A percentile compares a stretch with the other conserved stretches of the same genome.
Conservation (phyloP, 2,329 filamentous ascomycete species). For the Juglanconis juglandina region DNA sequence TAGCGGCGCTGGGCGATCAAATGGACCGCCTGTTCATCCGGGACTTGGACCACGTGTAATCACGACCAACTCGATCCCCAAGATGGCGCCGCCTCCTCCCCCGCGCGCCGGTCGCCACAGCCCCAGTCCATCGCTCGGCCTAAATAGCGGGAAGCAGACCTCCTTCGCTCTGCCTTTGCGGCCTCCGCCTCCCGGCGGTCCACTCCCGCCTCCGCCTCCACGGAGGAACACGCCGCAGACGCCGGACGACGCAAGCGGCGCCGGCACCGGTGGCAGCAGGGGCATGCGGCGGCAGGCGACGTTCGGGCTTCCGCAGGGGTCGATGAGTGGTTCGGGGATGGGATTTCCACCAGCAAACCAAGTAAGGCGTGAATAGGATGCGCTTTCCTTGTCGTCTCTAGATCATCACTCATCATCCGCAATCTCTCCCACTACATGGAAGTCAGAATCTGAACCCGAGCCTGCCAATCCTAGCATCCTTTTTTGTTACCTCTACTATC, state of each 20-base stretch:
- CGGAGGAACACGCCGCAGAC: constrained; percentile 54
- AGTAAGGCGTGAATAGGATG: constrained; percentile 27
- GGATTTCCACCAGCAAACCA: constrained; percentile 29
- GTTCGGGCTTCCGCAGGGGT: constrained; percentile 45
- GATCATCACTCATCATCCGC: not conserved
- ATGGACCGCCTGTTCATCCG: constrained; percentile 45
- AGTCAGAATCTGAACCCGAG: not conserved
- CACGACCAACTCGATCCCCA: constrained; percentile 52
- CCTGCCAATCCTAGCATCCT: not conserved
- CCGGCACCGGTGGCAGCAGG: constrained; percentile 20
- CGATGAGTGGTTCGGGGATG: constrained; percentile 25
- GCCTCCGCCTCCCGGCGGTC: constrained; percentile 55
- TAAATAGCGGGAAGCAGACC: constrained; percentile 41
- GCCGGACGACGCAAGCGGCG: constrained; percentile 47
- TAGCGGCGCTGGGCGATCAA: constrained; percentile 43
- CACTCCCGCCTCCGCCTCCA: constrained; percentile 58
- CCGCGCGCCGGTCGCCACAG: constrained; percentile 11
- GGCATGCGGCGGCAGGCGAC: constrained; percentile 52
- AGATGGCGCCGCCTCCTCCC: constrained; percentile 34
- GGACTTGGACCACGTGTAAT: constrained; percentile 51
- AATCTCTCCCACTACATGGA: not conserved
- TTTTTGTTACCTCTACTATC: constrained; percentile 3
- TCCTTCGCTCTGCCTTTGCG: constrained; percentile 65
- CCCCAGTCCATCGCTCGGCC: constrained; percentile 29
- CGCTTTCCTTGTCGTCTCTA: constrained; percentile 13